Percentiles rank a stretch among this genome's conserved stretches.
These are phyloP conservation scores for Fusarium sterilihyphosum DNA, from an alignment of 2,329 filamentous ascomycete genomes.

Conservation along the genomic window DNA sequence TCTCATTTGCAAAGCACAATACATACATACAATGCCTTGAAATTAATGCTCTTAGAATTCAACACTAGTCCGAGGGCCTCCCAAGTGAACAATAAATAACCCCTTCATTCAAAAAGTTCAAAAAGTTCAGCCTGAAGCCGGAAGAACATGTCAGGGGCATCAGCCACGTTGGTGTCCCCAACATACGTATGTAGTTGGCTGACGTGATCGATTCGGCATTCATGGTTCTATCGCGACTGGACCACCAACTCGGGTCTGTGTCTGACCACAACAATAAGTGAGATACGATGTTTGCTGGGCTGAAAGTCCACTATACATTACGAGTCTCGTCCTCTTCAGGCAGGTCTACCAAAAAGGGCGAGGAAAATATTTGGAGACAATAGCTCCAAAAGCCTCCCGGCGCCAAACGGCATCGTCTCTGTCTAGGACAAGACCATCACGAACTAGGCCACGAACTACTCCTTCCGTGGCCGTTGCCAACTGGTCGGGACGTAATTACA, in stretches of 20 bases:
- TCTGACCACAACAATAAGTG: not conserved
- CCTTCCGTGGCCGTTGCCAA: not conserved
- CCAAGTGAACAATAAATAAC: not conserved
- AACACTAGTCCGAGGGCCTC: not conserved
- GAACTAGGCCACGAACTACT: conserved; percentile 1
- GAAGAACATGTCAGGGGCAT: not conserved
- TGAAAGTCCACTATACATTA: not conserved
- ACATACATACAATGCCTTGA: not conserved
- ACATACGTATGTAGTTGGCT: conserved; percentile 9
- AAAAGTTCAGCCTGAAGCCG: not conserved
- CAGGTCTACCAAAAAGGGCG: not conserved
- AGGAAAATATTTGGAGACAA: conserved; percentile 4
- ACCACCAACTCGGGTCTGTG: conserved; percentile 12
- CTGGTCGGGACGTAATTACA: not conserved
- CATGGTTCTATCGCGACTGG: not conserved
- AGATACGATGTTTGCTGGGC: not conserved
- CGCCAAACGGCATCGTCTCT: conserved; percentile 20
- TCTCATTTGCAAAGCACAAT: not conserved
- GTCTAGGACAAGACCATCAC: not conserved
- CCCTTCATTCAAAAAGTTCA: not conserved
- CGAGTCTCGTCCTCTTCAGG: not conserved
- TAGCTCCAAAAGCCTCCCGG: conserved; percentile 16
- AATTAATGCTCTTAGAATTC: not conserved
- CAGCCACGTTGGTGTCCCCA: not conserved
- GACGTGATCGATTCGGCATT: conserved; percentile 32